A percentile compares a stretch with the other conserved stretches of the same genome.
These are phyloP conservation scores for Pelargonium cotyledonis DNA, from an alignment of 441 rosid species.

Conservation along the genomic window DNA sequence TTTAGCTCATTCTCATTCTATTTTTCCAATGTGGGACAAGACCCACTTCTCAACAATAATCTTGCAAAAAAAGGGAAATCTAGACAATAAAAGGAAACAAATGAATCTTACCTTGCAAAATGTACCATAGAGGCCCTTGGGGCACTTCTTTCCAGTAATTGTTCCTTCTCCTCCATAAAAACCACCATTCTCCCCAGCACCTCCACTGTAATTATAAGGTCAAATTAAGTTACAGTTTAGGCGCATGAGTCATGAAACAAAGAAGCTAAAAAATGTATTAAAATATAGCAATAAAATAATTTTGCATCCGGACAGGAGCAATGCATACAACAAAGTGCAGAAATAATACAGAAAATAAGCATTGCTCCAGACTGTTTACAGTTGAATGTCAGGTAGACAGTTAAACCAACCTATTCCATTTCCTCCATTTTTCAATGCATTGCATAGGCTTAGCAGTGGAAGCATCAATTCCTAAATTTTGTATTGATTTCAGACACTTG, in stretches of 20 bases:
- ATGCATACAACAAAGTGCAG: not conserved
- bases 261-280: not conserved
- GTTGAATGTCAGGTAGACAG: too few relatives aligned
- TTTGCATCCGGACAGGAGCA: not conserved
- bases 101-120: constrained; percentile 62
- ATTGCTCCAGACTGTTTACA: too few relatives aligned
- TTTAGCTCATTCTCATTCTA: too few relatives aligned
- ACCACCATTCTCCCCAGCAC: constrained; percentile 77
- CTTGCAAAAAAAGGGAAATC: too few relatives aligned
- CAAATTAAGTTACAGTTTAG: not conserved
- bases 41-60: too few relatives aligned
- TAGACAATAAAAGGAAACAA: constrained; percentile 11
- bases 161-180: constrained; percentile 79
- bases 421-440: too few relatives aligned
- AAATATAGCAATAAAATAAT: not conserved
- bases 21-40: too few relatives aligned
- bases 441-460: too few relatives aligned
- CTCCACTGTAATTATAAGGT: constrained; percentile 59
- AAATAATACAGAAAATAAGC: not conserved
- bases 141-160: constrained; percentile 82
- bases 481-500: too few relatives aligned
- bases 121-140: constrained; percentile 90
- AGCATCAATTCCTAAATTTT: too few relatives aligned
- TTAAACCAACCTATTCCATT: too few relatives aligned
- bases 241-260: not conserved